Conservation (phyloP, 2,329 filamentous ascomycete species). For the Xylaria hypoxylon region DNA sequence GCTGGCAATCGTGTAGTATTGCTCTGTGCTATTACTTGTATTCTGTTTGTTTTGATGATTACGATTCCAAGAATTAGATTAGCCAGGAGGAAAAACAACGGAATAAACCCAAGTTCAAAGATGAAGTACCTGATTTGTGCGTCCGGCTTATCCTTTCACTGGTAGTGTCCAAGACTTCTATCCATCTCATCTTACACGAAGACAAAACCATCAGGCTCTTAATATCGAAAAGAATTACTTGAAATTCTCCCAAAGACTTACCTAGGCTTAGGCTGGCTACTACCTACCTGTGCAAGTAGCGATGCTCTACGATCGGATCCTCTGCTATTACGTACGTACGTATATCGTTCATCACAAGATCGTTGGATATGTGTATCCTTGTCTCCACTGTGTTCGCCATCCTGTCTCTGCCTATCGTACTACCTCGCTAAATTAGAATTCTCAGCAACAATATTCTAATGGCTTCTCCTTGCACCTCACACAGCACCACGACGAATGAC, state of each 20-base stretch:
- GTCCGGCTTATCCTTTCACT: neutral
- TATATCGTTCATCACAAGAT: too few relatives aligned
- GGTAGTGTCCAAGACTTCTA: too few relatives aligned
- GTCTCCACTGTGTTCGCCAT: neutral
- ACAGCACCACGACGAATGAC: too few relatives aligned
- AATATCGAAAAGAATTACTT: too few relatives aligned
- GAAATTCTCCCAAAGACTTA: neutral
- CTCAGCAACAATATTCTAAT: neutral
- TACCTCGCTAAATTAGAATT: neutral
- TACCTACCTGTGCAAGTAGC: neutral
- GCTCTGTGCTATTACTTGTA: conserved; percentile 15
- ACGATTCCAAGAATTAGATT: conserved; percentile 19
- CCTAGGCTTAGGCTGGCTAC: neutral
- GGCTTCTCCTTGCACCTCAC: too few relatives aligned
- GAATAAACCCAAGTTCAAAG: neutral
- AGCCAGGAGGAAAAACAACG: neutral
- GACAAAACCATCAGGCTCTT: neutral
- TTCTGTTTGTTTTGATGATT: conserved; percentile 13
- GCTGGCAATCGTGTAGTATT: neutral
- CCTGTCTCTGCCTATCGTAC: neutral
- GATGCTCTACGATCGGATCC: neutral
- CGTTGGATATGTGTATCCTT: neutral
- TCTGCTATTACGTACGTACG: neutral
- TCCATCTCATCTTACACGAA: neutral
- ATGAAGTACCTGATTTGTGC: neutral